Base-by-base conservation (phyloP, 192 early-diverging fungal species). In the Coemansia sp. region DNA sequence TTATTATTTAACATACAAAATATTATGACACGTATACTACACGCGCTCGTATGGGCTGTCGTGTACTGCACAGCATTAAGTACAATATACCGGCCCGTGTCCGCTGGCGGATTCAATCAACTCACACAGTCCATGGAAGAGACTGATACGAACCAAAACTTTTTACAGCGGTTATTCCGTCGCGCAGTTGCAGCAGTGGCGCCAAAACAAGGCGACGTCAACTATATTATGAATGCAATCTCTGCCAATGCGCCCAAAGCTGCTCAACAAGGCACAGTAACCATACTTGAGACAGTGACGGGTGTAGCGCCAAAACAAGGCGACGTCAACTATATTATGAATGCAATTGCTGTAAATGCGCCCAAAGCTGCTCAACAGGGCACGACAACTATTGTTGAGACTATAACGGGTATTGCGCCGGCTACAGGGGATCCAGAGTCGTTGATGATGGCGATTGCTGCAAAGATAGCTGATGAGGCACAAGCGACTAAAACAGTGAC, bases 161-260 rank as follows among this genome's bases (percentile, higher is more conserved):
- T 52, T 17, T 10, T 52, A 22, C 50, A 21, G 20, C 15, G 53
- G 28, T 28, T 55, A 23, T n/a, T 31, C 15, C 12, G 4, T 15
- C 53, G 25, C 4, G 53, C 22, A 34, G 25, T 15, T 2, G 44
- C 20, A 12, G 38, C 23, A 15, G 23, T 44, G 4, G 19, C 26
- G 11, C 58, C 60, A 54, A 61, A 52, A n/a, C 22, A 36, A 11
- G 64, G 65, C 34, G 36, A 72, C 22, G n/a, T 59, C 2, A 34
- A 26, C 4, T 52, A 44, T 8, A 64, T 71, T 7, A 72, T 72
- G 64, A 26, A 21, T 2, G 64, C 36, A 6, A 72, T 66, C 20
- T 56, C 56, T 0, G 50, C 20, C 28, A 59, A 58, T 14, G 3
- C 19, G n/a, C 25, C 28, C 23, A 25, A 17, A 20, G 8, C 10